Evolutionary conservation across 2,329 filamentous ascomycete species (phyloP).

Genomic region (Fusarium sp.): DNA sequence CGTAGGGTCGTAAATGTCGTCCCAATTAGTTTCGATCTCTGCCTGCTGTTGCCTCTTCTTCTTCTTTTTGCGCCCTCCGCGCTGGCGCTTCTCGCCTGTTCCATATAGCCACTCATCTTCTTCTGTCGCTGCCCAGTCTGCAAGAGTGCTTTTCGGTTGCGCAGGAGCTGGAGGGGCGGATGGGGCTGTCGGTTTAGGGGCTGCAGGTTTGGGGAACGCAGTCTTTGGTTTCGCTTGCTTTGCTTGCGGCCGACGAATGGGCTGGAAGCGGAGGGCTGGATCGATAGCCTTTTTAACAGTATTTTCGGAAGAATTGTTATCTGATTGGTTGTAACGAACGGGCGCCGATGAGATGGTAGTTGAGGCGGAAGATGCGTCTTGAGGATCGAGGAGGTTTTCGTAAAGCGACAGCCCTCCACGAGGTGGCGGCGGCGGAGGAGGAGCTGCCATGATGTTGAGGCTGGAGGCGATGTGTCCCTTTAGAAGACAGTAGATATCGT

Average conservation of each 20-base stretch:
- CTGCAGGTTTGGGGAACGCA: conserved; percentile 61
- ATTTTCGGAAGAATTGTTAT: conserved; percentile 57
- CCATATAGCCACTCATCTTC: conserved; percentile 86
- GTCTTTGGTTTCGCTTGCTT: conserved; percentile 71
- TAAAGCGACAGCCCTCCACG: conserved; percentile 78
- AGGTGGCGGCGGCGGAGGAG: conserved; percentile 53
- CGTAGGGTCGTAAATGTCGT: conserved; percentile 89
- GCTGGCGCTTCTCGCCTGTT: conserved; percentile 72
- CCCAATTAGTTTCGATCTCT: conserved; percentile 80
- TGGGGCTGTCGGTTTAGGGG: conserved; percentile 49
- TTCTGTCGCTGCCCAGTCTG: conserved; percentile 82
- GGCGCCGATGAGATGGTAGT: conserved; percentile 83
- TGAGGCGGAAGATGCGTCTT: conserved; percentile 56
- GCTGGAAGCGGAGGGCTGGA: conserved; percentile 83
- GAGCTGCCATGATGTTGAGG: conserved; percentile 44
- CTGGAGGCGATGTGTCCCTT: not conserved
- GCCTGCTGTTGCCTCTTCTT: conserved; percentile 70
- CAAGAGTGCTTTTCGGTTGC: conserved; percentile 74
- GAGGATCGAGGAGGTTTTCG: conserved; percentile 81
- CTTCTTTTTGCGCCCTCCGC: conserved; percentile 84
- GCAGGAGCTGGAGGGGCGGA: conserved; percentile 47
- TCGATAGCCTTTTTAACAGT: conserved; percentile 70
- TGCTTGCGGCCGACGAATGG: conserved; percentile 80
- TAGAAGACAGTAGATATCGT: not conserved
- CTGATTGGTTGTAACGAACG: conserved; percentile 74